Percentiles rank a stretch among this genome's conserved stretches.
phyloP scores from a whole-genome alignment of 345 rosid species.

The Combretum micranthum region DNA sequence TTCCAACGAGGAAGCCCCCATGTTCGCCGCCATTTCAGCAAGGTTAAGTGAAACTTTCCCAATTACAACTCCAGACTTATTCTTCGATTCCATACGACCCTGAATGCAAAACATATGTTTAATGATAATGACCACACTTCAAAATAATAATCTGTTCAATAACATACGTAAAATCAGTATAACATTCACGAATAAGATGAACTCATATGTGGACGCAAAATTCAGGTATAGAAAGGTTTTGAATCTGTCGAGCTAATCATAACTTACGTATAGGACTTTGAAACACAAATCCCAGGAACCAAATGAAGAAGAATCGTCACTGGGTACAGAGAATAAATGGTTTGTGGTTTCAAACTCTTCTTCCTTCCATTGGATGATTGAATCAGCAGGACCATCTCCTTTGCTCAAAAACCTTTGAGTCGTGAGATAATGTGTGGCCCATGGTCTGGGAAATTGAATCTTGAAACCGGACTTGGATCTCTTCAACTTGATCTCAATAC shows the following conservation, averaged over 20 bases:
- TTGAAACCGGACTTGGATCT: too few species aligned
- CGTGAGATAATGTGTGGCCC: too few species aligned
- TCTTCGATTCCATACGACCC: slow-evolving; percentile 18
- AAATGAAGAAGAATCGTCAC: slow-evolving; percentile 10
- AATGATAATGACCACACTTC: background rate
- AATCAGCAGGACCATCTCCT: background rate
- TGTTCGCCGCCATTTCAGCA: slow-evolving; percentile 20
- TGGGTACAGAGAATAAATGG: slow-evolving; percentile 6
- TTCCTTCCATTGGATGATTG: slow-evolving; percentile 23
- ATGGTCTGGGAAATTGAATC: too few species aligned
- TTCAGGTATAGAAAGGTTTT: background rate
- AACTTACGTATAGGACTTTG: slow-evolving; percentile 22
- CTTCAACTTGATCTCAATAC: too few species aligned
- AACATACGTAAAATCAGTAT: too few species aligned
- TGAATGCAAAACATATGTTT: background rate
- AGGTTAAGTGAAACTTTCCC: slow-evolving; percentile 24
- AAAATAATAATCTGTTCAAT: too few species aligned
- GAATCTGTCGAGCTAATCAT: too few species aligned
- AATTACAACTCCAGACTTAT: slow-evolving; percentile 2
- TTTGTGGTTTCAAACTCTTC: slow-evolving; percentile 27
- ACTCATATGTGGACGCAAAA: background rate
- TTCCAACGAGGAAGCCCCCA: slow-evolving; percentile 12
- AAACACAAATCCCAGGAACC: slow-evolving; percentile 27
- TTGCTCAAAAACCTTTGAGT: too few species aligned
- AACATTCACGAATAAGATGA: too few species aligned